Evolutionary conservation across 305 asterid species (phyloP).

Genomic region (Fraxinus platypoda): DNA sequence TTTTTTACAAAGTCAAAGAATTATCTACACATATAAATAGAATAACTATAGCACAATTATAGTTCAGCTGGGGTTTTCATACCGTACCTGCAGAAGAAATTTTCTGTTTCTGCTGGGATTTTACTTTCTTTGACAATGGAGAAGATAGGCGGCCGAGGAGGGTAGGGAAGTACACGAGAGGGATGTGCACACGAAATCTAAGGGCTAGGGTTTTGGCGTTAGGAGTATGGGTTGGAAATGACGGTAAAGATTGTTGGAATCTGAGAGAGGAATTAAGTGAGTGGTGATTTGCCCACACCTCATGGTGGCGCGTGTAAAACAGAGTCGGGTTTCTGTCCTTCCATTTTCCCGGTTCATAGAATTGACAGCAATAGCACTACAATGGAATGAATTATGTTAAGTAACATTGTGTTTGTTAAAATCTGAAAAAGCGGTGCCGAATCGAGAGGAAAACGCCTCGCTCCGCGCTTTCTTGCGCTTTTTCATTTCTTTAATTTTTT

Average conservation of each 20-base stretch:
- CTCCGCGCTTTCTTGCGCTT: too few species aligned
- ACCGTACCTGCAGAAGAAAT: conserved; percentile 36
- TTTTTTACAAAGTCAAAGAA: conserved; percentile 13
- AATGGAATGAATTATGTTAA: background rate
- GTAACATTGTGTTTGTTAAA: background rate
- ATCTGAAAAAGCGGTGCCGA: too few species aligned
- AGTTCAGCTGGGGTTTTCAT: conserved; percentile 31
- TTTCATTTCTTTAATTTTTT: too few species aligned
- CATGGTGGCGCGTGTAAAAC: conserved; percentile 37
- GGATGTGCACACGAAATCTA: conserved; percentile 8
- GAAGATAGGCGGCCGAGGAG: conserved; percentile 8
- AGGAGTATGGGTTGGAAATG: background rate
- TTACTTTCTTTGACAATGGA: conserved; percentile 6
- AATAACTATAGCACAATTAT: background rate
- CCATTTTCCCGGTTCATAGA: background rate
- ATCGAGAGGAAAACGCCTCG: too few species aligned
- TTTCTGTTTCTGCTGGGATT: conserved; percentile 11
- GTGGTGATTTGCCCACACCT: conserved; percentile 17
- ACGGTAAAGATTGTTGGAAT: conserved; percentile 23
- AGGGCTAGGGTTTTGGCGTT: conserved; percentile 24
- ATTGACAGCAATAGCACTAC: background rate
- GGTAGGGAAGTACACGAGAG: conserved; percentile 29
- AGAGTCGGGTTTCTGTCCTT: background rate
- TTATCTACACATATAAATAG: conserved; percentile 1
- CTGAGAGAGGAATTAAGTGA: background rate